Evolutionary conservation across 495 filamentous ascomycete genomes (phyloP), one percentile per base, ranked within the genome.

Genomic region (Daldinia loculata): DNA sequence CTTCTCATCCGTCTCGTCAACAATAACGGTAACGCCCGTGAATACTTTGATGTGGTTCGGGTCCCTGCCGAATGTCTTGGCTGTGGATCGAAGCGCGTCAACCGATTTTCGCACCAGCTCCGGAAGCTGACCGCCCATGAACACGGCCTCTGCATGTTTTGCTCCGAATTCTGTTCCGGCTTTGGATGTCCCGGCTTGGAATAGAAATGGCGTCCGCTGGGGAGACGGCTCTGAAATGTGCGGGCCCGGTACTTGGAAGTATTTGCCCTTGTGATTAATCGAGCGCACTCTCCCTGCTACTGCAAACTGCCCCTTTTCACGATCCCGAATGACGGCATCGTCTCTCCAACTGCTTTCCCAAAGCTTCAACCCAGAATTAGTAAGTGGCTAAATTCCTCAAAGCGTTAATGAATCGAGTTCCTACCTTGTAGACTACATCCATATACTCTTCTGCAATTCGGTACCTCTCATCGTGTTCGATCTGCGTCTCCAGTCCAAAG

Each of bases 211-310:
- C 22, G 88, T 90, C 12, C 88, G 82, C 64, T 89, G 88, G 2
- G 85, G 86, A 51, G 83, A 85, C 7, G 87, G 87, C 43, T 88
- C 84, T 63, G 80, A 82, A 74, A 89, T 80, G 67, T 89, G 87
- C 9, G 85, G 87, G 0, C 87, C 88, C 0, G 85, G 86, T 0
- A 90, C 85, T n/a, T 77, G 78, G 78, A 85, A 89, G 77, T 88
- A 87, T 70, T 89, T 88, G 17, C 87, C 89, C 11, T 79, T 70
- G 71, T 89, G 88, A 74, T 88, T 86, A 77, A 91, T 89, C 69
- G 86, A 75, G 0, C 86, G 82, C 0, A 90, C 82, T 8, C 79
- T 80, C 0, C 79, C 69, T 4, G 87, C 86, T 36, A 88, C 85
- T 12, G 84, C 83, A 76, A 87, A 89, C 45, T 86, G 77, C 3